Conservation (phyloP, 495 filamentous ascomycete species). For the Terfezia claveryi region DNA sequence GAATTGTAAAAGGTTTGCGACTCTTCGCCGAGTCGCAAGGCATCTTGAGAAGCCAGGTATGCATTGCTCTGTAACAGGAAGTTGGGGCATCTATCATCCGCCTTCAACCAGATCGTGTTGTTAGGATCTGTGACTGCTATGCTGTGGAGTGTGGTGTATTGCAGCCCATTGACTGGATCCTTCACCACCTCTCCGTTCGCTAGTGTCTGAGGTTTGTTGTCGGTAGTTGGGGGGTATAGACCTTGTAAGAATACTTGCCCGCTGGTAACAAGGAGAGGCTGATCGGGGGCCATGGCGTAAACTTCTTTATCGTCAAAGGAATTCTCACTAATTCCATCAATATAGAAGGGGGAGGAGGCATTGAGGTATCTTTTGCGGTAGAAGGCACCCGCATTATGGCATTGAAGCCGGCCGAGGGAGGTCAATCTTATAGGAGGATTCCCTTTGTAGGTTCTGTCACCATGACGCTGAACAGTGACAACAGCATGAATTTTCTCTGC, state of each 20-base stretch:
- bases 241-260: constrained; percentile 62
- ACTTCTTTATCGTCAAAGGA: constrained; percentile 2
- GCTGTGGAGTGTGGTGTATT: constrained; percentile 42
- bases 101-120: constrained; percentile 37
- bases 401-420: constrained; percentile 42
- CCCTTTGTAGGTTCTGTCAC: constrained; percentile 45
- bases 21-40: constrained; percentile 21
- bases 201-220: constrained; percentile 27
- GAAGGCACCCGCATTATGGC: constrained; percentile 36
- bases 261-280: constrained; percentile 33
- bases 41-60: constrained; percentile 18
- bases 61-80: background rate
- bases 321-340: constrained; percentile 15
- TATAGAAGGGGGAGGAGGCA: constrained; percentile 21
- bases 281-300: constrained; percentile 13
- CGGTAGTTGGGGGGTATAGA: constrained; percentile 47
- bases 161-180: constrained; percentile 47
- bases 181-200: constrained; percentile 36
- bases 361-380: constrained; percentile 39
- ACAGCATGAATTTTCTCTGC: constrained; percentile 40
- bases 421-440: constrained; percentile 35
- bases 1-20: constrained; percentile 29
- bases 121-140: constrained; percentile 29
- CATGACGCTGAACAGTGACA: constrained; percentile 51
- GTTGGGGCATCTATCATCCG: constrained; percentile 30